Percentiles rank a stretch among this genome's conserved stretches.
These are phyloP conservation scores for Triangularia verruculosa DNA, from an alignment of 2,329 filamentous ascomycete species.

Conservation along the genomic window DNA sequence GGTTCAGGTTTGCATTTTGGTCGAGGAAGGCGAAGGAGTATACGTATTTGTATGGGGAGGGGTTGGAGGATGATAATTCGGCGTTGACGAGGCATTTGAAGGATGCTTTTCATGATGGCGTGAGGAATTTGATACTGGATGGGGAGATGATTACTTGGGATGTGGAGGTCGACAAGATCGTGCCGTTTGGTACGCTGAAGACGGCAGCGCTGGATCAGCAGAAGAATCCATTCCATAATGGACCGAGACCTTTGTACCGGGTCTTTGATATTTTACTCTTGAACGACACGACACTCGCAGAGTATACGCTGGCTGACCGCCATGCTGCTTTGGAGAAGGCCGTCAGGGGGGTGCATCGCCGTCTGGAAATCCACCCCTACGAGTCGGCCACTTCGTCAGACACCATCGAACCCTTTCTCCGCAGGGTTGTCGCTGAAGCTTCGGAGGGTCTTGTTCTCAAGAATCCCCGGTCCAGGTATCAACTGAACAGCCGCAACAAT, in stretches of 20 bases:
- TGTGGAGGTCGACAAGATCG: constrained; percentile 75
- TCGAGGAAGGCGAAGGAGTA: constrained; percentile 96
- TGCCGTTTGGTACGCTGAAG: constrained; percentile 90
- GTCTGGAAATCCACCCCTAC: constrained; percentile 80
- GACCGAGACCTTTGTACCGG: constrained; percentile 72
- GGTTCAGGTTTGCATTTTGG: constrained; percentile 80
- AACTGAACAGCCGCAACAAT: constrained; percentile 84
- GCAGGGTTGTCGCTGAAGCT: constrained; percentile 79
- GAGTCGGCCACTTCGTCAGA: constrained; percentile 62
- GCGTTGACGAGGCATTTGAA: constrained; percentile 78
- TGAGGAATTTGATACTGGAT: constrained; percentile 86
- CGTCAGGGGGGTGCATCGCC: constrained; percentile 67
- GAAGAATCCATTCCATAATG: constrained; percentile 64
- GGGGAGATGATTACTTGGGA: constrained; percentile 99
- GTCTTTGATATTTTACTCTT: constrained; percentile 91
- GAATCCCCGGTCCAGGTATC: constrained; percentile 84
- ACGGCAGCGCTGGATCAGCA: constrained; percentile 81
- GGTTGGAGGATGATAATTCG: constrained; percentile 69
- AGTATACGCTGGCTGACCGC: constrained; percentile 79
- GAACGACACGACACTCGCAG: constrained; percentile 75
- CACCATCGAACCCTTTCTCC: constrained; percentile 75
- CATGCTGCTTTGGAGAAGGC: constrained; percentile 69
- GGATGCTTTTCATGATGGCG: constrained; percentile 71
- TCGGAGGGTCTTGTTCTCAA: constrained; percentile 92
- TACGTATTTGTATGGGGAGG: constrained; percentile 84